These are phyloP conservation scores for Thermochaetoides thermophila DNA, from an alignment of 495 filamentous ascomycete genomes.

Conservation along the genomic window DNA sequence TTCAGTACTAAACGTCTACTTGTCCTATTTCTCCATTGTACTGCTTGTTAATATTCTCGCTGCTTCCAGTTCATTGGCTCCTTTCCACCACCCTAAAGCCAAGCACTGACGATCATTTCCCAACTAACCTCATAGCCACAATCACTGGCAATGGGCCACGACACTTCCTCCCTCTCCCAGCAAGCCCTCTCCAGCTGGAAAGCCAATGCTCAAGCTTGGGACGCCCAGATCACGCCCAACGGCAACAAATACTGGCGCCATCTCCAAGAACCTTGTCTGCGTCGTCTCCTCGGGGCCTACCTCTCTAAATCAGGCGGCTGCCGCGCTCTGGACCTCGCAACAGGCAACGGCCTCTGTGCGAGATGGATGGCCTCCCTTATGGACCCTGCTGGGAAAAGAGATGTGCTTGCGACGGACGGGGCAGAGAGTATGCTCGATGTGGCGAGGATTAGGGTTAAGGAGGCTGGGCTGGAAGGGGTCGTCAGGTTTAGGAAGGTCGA, in stretches of 20 bases:
- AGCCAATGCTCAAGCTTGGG: conserved; percentile 23
- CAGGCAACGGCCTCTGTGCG: conserved; percentile 28
- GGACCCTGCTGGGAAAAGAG: no score
- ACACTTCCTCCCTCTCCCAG: not conserved
- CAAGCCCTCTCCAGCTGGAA: conserved; percentile 19
- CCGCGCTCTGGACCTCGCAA: conserved; percentile 25
- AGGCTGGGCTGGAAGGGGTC: not conserved
- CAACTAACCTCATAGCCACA: no score
- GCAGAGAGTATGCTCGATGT: conserved; percentile 17
- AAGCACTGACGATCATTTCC: no score
- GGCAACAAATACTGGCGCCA: conserved; percentile 27
- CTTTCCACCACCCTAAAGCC: no score
- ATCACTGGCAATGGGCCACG: no score
- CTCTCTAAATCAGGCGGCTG: conserved; percentile 7
- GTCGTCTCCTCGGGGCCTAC: conserved; percentile 13
- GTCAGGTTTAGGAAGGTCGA: conserved; percentile 14
- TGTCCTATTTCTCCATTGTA: no score
- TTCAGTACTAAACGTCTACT: no score
- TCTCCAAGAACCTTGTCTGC: conserved; percentile 23
- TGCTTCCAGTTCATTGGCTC: no score
- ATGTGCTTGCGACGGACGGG: conserved; percentile 26
- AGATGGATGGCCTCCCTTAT: conserved; percentile 24
- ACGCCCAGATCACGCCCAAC: conserved; percentile 19
- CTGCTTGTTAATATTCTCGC: no score
- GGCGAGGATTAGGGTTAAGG: conserved; percentile 6